phyloP scores from a whole-genome alignment of 2,329 filamentous ascomycete species.

The Pseudogymnoascus sp. region DNA sequence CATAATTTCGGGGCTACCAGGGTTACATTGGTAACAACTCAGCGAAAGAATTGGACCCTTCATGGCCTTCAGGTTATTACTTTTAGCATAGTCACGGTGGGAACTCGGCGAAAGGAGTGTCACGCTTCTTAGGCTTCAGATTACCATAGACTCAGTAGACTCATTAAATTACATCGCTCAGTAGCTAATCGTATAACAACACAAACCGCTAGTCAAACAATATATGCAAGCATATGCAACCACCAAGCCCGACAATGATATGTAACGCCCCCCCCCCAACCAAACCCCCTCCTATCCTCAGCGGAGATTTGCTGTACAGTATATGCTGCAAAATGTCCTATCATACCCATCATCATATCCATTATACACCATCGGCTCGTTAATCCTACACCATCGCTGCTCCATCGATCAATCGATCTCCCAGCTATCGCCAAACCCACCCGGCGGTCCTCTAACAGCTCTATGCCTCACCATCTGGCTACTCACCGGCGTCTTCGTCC shows the following conservation, averaged over 20 bases:
- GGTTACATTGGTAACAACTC: neutral
- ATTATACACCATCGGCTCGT: neutral
- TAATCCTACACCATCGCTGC: neutral
- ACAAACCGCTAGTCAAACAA: neutral
- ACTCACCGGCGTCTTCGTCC: neutral
- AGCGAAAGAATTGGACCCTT: neutral
- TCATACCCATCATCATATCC: neutral
- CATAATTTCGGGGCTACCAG: neutral
- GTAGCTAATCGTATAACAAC: neutral
- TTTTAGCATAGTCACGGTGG: neutral
- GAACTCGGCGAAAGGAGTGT: neutral
- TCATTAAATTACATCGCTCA: neutral
- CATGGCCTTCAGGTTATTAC: neutral
- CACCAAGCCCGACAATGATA: neutral
- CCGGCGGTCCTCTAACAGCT: neutral
- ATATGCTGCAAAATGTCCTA: neutral
- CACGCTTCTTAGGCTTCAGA: neutral
- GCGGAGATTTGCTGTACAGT: neutral
- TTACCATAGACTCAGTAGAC: neutral
- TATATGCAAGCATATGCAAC: neutral
- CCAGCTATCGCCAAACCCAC: neutral
- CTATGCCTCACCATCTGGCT: neutral
- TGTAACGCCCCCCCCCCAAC: neutral
- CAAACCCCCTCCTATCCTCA: neutral
- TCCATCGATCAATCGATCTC: neutral